Conservation (phyloP, 257 asterid genomes). For the Pogostemon cablin region DNA sequence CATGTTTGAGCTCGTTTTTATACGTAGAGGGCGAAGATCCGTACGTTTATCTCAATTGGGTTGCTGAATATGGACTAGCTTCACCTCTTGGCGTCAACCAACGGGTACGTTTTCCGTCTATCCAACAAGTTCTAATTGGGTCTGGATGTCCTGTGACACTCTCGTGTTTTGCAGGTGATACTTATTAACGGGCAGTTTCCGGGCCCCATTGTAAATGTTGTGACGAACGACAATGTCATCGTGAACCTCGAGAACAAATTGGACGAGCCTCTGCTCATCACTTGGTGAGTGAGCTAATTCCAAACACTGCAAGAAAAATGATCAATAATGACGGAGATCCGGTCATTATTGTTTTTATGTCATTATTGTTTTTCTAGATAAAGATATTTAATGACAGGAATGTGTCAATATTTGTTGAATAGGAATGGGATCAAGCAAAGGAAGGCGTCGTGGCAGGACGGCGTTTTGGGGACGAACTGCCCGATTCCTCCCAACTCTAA, state of each 20-base stretch:
- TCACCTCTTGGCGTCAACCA: conserved; percentile 76
- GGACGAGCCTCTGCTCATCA: conserved; percentile 72
- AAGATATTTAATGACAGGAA: too few species aligned
- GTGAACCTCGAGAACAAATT: conserved; percentile 62
- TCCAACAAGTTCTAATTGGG: not conserved
- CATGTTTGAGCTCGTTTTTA: conserved; percentile 39
- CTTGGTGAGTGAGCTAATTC: conserved; percentile 52
- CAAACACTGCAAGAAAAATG: too few species aligned
- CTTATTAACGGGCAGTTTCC: conserved; percentile 82
- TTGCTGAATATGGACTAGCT: conserved; percentile 53
- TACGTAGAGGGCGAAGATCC: conserved; percentile 63
- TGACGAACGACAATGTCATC: conserved; percentile 70
- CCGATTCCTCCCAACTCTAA: conserved; percentile 79
- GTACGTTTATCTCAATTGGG: conserved; percentile 55
- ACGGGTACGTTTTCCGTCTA: conserved; percentile 44
- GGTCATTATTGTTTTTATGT: too few species aligned
- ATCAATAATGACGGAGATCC: too few species aligned
- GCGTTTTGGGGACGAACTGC: conserved; percentile 91
- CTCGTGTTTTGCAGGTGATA: conserved; percentile 59
- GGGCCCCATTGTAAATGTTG: conserved; percentile 63
- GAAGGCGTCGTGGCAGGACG: conserved; percentile 80
- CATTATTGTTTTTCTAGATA: too few species aligned
- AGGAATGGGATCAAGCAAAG: conserved; percentile 88
- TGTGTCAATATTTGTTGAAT: too few species aligned
- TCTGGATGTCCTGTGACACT: too few species aligned